Conservation (phyloP, 495 filamentous ascomycete species). For the Neurospora sp. region DNA sequence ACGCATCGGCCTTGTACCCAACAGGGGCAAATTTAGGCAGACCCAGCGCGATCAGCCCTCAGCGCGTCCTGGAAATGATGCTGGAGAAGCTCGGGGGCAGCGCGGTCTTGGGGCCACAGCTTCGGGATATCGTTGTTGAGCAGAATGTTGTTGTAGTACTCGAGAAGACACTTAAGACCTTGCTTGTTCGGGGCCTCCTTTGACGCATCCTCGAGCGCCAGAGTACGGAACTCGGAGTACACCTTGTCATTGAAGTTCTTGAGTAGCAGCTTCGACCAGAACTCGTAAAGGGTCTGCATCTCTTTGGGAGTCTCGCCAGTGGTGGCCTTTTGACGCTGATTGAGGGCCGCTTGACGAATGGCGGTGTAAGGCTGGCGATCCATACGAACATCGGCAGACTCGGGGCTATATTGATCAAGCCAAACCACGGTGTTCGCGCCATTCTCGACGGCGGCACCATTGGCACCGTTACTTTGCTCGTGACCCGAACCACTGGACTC, state of each 20-base stretch:
- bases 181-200: constrained; percentile 10
- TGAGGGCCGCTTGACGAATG: constrained; percentile 47
- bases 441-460: constrained; percentile 1
- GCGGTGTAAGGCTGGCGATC: constrained; percentile 44
- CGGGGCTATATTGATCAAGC: constrained; percentile 5
- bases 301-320: constrained; percentile 37
- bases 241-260: constrained; percentile 67
- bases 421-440: constrained; percentile 7
- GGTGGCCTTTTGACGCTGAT: constrained; percentile 41
- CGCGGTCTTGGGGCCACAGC: constrained; percentile 20
- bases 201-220: constrained; percentile 57
- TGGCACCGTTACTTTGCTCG: constrained; percentile 1
- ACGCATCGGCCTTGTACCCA: not conserved
- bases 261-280: constrained; percentile 71
- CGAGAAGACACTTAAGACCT: constrained; percentile 18
- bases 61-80: constrained; percentile 18
- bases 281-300: constrained; percentile 62
- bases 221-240: constrained; percentile 68
- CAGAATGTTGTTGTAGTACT: constrained; percentile 21
- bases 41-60: constrained; percentile 4
- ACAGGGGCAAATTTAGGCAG: not conserved
- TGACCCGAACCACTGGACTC: not conserved
- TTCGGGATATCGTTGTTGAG: constrained; percentile 14
- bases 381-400: constrained; percentile 21
- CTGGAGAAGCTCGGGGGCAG: constrained; percentile 16